Evolutionary conservation across 495 filamentous ascomycete species (phyloP).

Genomic region (Talaromyces trachyspermus): DNA sequence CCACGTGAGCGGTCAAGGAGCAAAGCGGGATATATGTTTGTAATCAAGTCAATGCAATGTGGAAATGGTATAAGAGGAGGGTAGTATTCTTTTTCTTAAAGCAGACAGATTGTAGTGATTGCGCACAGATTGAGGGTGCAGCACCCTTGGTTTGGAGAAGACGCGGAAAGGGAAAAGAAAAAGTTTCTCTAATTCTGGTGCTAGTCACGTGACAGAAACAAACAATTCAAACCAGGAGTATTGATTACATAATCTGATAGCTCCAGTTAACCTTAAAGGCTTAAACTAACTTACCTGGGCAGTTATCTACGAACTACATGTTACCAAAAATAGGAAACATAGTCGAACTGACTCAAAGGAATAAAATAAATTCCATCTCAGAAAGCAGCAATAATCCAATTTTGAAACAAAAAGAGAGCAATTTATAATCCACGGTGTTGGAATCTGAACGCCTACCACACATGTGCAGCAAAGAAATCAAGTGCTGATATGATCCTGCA

Average conservation of each 20-base stretch:
- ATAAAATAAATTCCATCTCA: background rate
- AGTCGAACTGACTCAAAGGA: too few species aligned
- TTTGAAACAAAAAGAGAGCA: constrained; percentile 10
- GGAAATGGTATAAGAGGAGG: too few species aligned
- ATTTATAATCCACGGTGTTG: too few species aligned
- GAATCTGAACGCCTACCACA: constrained; percentile 11
- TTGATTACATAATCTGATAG: too few species aligned
- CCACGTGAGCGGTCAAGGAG: constrained; percentile 3
- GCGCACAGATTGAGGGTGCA: constrained; percentile 17
- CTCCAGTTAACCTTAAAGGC: too few species aligned
- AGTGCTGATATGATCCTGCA: too few species aligned
- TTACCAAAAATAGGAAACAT: too few species aligned
- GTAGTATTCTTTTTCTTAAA: too few species aligned
- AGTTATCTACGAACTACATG: constrained; percentile 9
- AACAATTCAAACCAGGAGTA: constrained; percentile 8
- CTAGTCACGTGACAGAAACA: constrained; percentile 21
- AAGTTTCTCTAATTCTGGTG: constrained; percentile 26
- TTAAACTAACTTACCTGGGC: too few species aligned
- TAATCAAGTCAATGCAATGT: background rate
- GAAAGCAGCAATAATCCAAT: constrained; percentile 13
- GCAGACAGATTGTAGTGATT: too few species aligned
- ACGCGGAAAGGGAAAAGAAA: constrained; percentile 11
- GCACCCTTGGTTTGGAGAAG: constrained; percentile 11
- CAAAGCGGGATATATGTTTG: constrained; percentile 4
- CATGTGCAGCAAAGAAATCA: constrained; percentile 5